Conservation (phyloP, 345 rosid genomes). For the Dipteronia sinensis region DNA sequence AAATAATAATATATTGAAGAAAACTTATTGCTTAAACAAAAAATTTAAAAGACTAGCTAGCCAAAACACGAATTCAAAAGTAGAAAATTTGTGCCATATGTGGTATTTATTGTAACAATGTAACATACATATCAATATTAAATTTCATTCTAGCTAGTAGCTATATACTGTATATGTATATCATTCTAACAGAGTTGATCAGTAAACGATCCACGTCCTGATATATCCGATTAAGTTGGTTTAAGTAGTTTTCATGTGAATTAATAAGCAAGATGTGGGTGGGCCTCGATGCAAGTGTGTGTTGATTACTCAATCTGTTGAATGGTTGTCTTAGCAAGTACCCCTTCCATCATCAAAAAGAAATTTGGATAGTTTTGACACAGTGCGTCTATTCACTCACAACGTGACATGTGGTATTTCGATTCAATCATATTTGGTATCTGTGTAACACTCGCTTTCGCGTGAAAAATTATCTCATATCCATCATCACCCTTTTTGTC, state of each 20-base stretch:
- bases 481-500: too few relatives aligned
- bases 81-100: neutral
- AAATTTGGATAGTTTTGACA: neutral
- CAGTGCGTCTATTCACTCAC: too few relatives aligned
- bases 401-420: too few relatives aligned
- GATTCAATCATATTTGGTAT: too few relatives aligned
- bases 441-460: too few relatives aligned
- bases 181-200: neutral
- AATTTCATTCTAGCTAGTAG: neutral
- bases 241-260: conserved; percentile 15
- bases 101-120: neutral
- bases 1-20: neutral
- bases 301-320: neutral
- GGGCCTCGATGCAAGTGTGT: conserved; percentile 2
- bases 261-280: neutral
- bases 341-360: neutral
- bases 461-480: too few relatives aligned
- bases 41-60: too few relatives aligned
- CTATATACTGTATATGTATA: neutral
- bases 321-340: neutral
- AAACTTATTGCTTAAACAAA: neutral
- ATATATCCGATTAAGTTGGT: neutral
- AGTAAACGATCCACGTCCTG: neutral
- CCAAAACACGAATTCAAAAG: neutral
- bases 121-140: too few relatives aligned